Percentiles rank a stretch among this genome's conserved stretches.
phyloP scores from a whole-genome alignment of 23 red algal genomes.

The Chondrus crispus region DNA sequence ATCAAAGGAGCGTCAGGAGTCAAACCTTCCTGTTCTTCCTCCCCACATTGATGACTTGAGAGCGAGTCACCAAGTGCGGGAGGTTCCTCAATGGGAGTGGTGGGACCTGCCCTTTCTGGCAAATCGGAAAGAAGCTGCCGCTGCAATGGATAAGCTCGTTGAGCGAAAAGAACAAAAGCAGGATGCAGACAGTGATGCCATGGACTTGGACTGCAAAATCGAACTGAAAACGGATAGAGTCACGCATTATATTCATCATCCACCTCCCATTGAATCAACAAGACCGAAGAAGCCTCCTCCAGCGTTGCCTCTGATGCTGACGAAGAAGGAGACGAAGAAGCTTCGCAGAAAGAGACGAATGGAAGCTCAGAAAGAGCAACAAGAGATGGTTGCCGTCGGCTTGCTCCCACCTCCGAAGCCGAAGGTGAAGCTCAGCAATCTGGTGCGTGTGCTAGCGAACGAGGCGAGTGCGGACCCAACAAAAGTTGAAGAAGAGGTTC shows the following conservation, averaged over 20 bases:
- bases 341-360: slow-evolving; percentile 51
- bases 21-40: slow-evolving; percentile 55
- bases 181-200: neutral
- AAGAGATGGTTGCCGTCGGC: slow-evolving; percentile 74
- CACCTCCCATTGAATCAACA: slow-evolving; percentile 23
- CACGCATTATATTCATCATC: slow-evolving; percentile 64
- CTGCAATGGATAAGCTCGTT: neutral
- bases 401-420: slow-evolving; percentile 57
- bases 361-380: slow-evolving; percentile 67
- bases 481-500: slow-evolving; percentile 73
- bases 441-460: slow-evolving; percentile 76
- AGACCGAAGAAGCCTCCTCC: slow-evolving; percentile 5
- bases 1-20: slow-evolving; percentile 18
- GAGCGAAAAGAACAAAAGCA: no score
- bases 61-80: neutral
- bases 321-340: slow-evolving; percentile 77
- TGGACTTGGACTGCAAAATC: neutral
- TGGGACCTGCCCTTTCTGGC: slow-evolving; percentile 79
- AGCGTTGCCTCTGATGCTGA: slow-evolving; percentile 77
- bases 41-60: slow-evolving; percentile 34
- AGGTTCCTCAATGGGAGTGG: slow-evolving; percentile 72
- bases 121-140: neutral
- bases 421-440: slow-evolving; percentile 87
- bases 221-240: slow-evolving; percentile 48
- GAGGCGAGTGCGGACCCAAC: slow-evolving; percentile 74